Evolutionary conservation across 1,284 basidiomycete genomes (phyloP), one percentile per base, ranked within the genome.

Genomic region (Cutaneotrichosporon mucoides): DNA sequence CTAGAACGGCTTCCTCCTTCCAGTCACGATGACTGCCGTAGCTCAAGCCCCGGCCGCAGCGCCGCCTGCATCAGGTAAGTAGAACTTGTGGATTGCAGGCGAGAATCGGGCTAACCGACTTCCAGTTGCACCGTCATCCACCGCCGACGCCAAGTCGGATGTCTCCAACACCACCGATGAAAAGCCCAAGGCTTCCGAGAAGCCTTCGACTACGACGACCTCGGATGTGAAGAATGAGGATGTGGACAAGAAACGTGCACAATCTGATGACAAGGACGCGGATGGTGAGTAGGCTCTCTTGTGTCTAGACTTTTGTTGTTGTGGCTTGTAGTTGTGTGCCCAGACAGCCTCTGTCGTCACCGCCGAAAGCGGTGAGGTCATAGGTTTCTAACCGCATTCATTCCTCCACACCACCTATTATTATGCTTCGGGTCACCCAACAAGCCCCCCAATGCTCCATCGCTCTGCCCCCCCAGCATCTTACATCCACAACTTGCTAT

Each of bases 21-120:
- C 12, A 3, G 16, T 24, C 35, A 36, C 34, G 43, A 67, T 67
- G 65, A 56, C 65, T 35, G 63, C 65, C 10, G 60, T 67, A 3
- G 65, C 65, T 36, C 59, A 59, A 9, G 49, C 59, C 9, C 65
- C 63, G 11, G 64, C 65, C 7, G 37, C 55, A 2, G 44, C 65
- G 10, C 62, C 68, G 1, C 55, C 59, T 9, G 53, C 59, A 7
- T 41, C 57, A 15, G 55, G 62, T 64, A 48, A 57, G 62, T 51
- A n/a, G 34, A 33, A 1, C 12, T 10, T n/a, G n/a, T n/a, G n/a
- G n/a, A n/a, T n/a, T n/a, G n/a, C 5, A 41, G 12, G 38, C 10
- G 13, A 5, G 33, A n/a, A n/a, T 24, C 24, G 24, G 24, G 24
- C 24, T 24, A 24, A 24, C 3, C 24, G 3, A 24, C 42, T 38